Base-by-base conservation (phyloP, 371 early-diverging fungal genomes). In the Edhazardia aedis region DNA sequence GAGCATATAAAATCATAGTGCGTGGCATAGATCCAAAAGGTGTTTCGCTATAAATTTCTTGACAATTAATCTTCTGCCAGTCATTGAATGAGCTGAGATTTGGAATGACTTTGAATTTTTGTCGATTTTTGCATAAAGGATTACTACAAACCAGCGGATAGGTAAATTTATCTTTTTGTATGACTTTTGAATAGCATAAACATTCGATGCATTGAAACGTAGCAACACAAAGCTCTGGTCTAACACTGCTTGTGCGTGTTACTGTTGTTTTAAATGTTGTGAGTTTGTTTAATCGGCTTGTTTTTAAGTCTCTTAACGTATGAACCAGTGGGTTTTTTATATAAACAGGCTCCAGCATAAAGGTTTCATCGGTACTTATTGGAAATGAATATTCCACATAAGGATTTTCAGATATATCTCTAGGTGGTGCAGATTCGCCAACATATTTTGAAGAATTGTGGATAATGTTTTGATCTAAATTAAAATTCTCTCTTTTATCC, bases 1-100 rank as follows among this genome's bases (percentile, higher is more conserved):
- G 82, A 53, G 86, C 67, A 62, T 91, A 84, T 6, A 92, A 75
- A 14, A 82, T 84, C 76, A 94, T 82, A 12, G 82, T 78, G 43
- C 95, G 79, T 38, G 98, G 98, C 65, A 93, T 88, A 71, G 88
- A 85, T 44, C 95, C 98, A 53, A 87, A 86, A 53, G 91, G 91
- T 6, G 91, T 88, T 78, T 92, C 91, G 69, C 86, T 83, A 11
- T 90, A 80, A 18, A 18, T 21, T 59, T 73, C 74, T 55, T 73
- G 74, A 4, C 70, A 58, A 33, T 61, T 30, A 6, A 73, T 55
- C 29, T 54, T 62, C 44, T 73, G 74, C 63, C 64, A 73, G 51
- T 73, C 64, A 22, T 45, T 11, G 51, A 70, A 73, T n/a, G 50
- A 24, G 26, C 47, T 58, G 36, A 64, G 56, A 16, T 60, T 52